Conservation (phyloP, 1,284 basidiomycete genomes). For the Pseudomicrostroma phylloplanum region DNA sequence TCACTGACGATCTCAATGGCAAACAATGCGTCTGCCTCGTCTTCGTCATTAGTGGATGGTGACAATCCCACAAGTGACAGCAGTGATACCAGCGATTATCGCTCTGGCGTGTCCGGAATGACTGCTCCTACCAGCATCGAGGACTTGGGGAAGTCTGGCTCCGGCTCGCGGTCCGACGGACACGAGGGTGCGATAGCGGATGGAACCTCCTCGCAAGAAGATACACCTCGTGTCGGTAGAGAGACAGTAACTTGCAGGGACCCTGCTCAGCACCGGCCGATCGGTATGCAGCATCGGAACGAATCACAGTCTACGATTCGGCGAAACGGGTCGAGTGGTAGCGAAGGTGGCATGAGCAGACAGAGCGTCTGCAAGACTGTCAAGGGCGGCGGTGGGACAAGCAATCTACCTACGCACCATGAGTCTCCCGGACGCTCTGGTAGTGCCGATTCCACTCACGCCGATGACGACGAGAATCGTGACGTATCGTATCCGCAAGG, state of each 20-base stretch:
- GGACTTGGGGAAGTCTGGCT: background rate
- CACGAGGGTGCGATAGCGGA: constrained; percentile 4
- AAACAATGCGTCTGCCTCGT: too few species aligned
- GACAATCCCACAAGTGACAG: too few species aligned
- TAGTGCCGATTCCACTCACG: too few species aligned
- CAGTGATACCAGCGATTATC: too few species aligned
- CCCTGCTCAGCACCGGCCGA: background rate
- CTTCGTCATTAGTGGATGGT: too few species aligned
- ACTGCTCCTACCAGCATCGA: background rate
- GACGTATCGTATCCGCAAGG: too few species aligned
- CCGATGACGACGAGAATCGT: too few species aligned
- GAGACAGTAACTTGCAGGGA: too few species aligned
- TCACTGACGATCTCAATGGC: too few species aligned
- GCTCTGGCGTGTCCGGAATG: too few species aligned
- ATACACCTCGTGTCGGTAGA: too few species aligned
- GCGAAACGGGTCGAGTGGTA: constrained; percentile 36
- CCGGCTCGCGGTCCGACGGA: constrained; percentile 11
- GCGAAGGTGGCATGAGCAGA: constrained; percentile 16
- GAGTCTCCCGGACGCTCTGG: background rate
- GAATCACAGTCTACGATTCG: constrained; percentile 54
- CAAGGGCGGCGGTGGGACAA: background rate
- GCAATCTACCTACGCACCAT: background rate
- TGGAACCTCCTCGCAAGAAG: too few species aligned
- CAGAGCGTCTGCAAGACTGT: background rate
- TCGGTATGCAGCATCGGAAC: constrained; percentile 46